Base-by-base conservation (phyloP, 2,329 filamentous ascomycete species). In the Ilyonectria mors-panacis region DNA sequence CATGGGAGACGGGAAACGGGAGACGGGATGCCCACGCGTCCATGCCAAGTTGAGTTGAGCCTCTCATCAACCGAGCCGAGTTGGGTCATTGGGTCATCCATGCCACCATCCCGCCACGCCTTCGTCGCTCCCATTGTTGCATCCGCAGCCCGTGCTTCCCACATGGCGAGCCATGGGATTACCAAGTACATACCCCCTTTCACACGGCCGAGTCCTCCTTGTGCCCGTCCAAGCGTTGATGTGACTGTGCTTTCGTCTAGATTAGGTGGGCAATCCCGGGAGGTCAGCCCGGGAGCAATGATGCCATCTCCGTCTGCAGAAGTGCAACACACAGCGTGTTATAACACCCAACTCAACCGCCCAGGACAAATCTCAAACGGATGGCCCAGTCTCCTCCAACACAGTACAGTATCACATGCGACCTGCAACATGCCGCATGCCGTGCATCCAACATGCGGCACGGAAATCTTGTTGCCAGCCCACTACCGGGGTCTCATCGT, bases 81-180 rank as follows among this genome's bases (percentile, higher is more conserved):
- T 28, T 33, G 54, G 59, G 39, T 50, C 39, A 63, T 28, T 33
- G 54, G 59, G 39, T 50, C 39, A 63, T 66, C 26, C 26, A 26
- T 26, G 26, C 26, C 26, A 50, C 35, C 51, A 26, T 55, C 60
- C 54, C 45, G 28, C 58, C 62, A 71, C 51, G 63, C 53, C 58
- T 60, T 59, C 62, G 50, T 72, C 59, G 61, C 39, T 63, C 64
- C 63, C 66, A 54, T 65, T 45, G 63, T 67, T 59, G 66, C 67
- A 69, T 63, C 54, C 62, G 48, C 59, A 63, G 65, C 54, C 44
- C 65, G 53, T 73, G 66, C 61, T 71, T 74, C 61, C 73, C 71
- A 75, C 73, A 74, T 75, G 73, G 73, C 73, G 68, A 68, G 13
- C 45, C 63, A 66, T 62, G 67, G 65, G 48, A 65, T 53, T 39